Percentiles rank a stretch among this genome's conserved stretches.
These are phyloP conservation scores for Cladophialophora chaetospira DNA, from an alignment of 2,329 filamentous ascomycete species.

Conservation along the genomic window DNA sequence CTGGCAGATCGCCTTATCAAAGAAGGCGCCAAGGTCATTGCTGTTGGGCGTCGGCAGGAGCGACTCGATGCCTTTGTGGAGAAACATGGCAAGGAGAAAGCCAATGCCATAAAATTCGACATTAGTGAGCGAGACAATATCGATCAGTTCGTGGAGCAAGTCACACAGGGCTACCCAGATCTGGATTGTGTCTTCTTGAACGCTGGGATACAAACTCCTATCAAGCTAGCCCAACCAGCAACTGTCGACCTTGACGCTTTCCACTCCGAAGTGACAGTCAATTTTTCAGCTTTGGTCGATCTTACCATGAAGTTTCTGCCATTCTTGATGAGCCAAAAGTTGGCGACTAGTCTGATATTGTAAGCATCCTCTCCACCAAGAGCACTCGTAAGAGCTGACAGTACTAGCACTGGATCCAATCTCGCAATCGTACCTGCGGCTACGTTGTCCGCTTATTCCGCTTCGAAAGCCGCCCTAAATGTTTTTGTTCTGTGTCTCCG, in stretches of 20 bases:
- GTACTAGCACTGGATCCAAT: conserved; percentile 44
- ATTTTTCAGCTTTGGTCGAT: conserved; percentile 52
- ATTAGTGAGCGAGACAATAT: conserved; percentile 49
- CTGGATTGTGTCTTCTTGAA: conserved; percentile 62
- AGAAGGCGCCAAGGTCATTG: conserved; percentile 56
- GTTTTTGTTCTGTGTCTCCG: conserved; percentile 50
- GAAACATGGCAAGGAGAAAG: conserved; percentile 47
- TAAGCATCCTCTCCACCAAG: conserved; percentile 21
- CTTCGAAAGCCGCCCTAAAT: conserved; percentile 57
- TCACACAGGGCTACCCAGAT: conserved; percentile 47
- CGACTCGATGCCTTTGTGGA: conserved; percentile 53
- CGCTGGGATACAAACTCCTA: conserved; percentile 55
- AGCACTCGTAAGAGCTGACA: not conserved
- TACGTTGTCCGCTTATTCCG: conserved; percentile 55
- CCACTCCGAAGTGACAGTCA: conserved; percentile 49
- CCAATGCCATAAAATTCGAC: conserved; percentile 49
- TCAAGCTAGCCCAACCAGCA: conserved; percentile 52
- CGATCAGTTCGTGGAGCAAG: conserved; percentile 43
- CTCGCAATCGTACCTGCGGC: conserved; percentile 52
- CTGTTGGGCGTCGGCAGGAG: conserved; percentile 57
- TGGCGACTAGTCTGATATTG: conserved; percentile 39
- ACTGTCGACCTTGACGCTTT: conserved; percentile 46
- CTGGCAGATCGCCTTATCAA: conserved; percentile 52
- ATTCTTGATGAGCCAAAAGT: conserved; percentile 41
- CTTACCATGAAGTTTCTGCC: conserved; percentile 52